These are phyloP conservation scores for Plantago rigida DNA, from an alignment of 305 asterid species.

Conservation along the genomic window DNA sequence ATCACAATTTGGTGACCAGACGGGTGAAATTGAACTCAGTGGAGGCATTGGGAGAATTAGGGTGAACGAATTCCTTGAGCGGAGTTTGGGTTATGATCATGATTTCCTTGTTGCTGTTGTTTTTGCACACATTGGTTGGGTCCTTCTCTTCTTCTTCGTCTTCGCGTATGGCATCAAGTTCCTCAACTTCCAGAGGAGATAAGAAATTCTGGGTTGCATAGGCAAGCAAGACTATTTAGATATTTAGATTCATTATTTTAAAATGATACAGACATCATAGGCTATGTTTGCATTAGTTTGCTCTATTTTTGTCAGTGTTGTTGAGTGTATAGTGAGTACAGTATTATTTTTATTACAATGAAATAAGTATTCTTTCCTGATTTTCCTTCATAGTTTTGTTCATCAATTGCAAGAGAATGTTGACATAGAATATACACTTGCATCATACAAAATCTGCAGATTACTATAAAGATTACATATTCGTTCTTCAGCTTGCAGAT, in stretches of 20 bases:
- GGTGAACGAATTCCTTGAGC: constrained; percentile 38
- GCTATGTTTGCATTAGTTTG: background rate
- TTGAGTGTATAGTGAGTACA: background rate
- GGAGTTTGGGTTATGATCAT: constrained; percentile 50
- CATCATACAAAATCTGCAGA: no score
- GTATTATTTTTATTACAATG: background rate
- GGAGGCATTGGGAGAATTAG: constrained; percentile 19
- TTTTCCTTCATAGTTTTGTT: no score
- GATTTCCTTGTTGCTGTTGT: constrained; percentile 56
- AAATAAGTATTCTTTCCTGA: no score
- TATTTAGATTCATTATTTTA: no score
- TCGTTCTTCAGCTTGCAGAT: no score
- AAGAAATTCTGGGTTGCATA: background rate
- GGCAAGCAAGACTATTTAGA: no score
- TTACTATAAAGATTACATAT: no score
- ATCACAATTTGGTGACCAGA: constrained; percentile 58
- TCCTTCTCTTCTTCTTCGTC: constrained; percentile 61
- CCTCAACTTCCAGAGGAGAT: constrained; percentile 73
- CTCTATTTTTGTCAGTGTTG: background rate
- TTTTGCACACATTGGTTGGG: constrained; percentile 78
- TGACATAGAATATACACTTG: no score
- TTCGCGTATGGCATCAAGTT: constrained; percentile 76
- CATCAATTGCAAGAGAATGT: no score
- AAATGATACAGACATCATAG: background rate
- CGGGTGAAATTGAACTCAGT: constrained; percentile 25